These are phyloP conservation scores for Talaromyces islandicus DNA, from an alignment of 2,329 filamentous ascomycete species.

Conservation along the genomic window DNA sequence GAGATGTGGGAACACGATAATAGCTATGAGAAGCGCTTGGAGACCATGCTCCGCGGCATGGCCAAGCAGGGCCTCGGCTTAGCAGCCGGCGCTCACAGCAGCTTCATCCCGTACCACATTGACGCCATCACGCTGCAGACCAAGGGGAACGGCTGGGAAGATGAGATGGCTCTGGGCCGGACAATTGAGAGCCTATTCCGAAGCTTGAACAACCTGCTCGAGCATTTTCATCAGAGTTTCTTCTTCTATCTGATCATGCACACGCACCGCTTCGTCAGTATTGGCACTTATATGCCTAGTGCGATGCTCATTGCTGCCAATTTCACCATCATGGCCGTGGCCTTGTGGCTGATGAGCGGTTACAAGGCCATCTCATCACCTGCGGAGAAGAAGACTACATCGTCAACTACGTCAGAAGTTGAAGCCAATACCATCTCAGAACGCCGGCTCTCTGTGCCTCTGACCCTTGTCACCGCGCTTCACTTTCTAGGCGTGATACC, in stretches of 20 bases:
- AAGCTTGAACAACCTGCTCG: slow-evolving; percentile 90
- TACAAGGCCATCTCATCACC: slow-evolving; percentile 25
- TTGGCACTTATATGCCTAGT: slow-evolving; percentile 92
- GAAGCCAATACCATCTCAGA: slow-evolving; percentile 26
- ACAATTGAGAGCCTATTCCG: slow-evolving; percentile 86
- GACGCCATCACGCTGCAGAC: slow-evolving; percentile 92
- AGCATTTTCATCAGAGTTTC: slow-evolving; percentile 97
- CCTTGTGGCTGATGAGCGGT: slow-evolving; percentile 88
- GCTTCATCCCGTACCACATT: slow-evolving; percentile 96
- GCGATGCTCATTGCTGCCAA: slow-evolving; percentile 96
- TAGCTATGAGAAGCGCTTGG: slow-evolving; percentile 72
- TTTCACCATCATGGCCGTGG: slow-evolving; percentile 92
- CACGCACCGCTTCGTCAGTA: slow-evolving; percentile 88
- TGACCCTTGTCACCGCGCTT: slow-evolving; percentile 63
- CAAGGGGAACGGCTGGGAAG: slow-evolving; percentile 87
- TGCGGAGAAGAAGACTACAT: slow-evolving; percentile 12
- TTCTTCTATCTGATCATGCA: slow-evolving; percentile 98
- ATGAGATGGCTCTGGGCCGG: slow-evolving; percentile 91
- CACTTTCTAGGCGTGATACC: slow-evolving; percentile 77
- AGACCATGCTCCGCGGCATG: slow-evolving; percentile 90
- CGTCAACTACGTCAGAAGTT: slow-evolving; percentile 10
- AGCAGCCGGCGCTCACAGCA: slow-evolving; percentile 84
- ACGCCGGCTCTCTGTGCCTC: slow-evolving; percentile 44
- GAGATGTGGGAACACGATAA: slow-evolving; percentile 74
- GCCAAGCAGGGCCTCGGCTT: slow-evolving; percentile 83